phyloP scores from a whole-genome alignment of 768 basidiomycete species.

The Phanerochaete carnosa region DNA sequence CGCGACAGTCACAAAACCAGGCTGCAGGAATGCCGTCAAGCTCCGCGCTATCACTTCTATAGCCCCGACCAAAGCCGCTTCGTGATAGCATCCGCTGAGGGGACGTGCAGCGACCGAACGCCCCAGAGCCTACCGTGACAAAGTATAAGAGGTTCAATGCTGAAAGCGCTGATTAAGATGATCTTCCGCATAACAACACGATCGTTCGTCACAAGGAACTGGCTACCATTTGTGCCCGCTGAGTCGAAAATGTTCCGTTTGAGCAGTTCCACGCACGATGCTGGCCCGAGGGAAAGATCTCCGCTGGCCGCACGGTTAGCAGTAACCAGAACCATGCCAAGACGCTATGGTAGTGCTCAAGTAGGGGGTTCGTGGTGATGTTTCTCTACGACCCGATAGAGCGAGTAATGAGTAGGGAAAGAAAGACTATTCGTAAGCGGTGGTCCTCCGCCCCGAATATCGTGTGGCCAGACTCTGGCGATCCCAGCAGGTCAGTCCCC shows the following conservation, averaged over 20 bases:
- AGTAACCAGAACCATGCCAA: conserved; percentile 35
- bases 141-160: no score
- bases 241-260: conserved; percentile 49
- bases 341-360: conserved; percentile 32
- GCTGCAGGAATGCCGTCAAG: no score
- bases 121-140: no score
- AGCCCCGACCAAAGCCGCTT: no score
- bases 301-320: conserved; percentile 21
- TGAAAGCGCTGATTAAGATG: no score
- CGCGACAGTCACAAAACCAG: no score
- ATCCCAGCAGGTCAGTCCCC: conserved; percentile 35
- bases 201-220: conserved; percentile 39
- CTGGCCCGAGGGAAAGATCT: conserved; percentile 3
- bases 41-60: no score
- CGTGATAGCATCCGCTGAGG: no score
- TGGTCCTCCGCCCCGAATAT: conserved; percentile 24
- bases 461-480: conserved; percentile 38
- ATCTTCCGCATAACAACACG: no score
- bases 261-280: conserved; percentile 37
- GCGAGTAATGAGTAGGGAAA: conserved; percentile 28
- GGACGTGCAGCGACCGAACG: no score
- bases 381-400: conserved; percentile 35
- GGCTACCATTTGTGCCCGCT: conserved; percentile 41
- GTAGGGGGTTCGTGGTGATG: conserved; percentile 41
- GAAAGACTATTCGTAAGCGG: conserved; percentile 27